Percentiles rank a stretch among this genome's conserved stretches.
phyloP scores from a whole-genome alignment of 2,329 filamentous ascomycete species.

The Cladophialophora immunda region DNA sequence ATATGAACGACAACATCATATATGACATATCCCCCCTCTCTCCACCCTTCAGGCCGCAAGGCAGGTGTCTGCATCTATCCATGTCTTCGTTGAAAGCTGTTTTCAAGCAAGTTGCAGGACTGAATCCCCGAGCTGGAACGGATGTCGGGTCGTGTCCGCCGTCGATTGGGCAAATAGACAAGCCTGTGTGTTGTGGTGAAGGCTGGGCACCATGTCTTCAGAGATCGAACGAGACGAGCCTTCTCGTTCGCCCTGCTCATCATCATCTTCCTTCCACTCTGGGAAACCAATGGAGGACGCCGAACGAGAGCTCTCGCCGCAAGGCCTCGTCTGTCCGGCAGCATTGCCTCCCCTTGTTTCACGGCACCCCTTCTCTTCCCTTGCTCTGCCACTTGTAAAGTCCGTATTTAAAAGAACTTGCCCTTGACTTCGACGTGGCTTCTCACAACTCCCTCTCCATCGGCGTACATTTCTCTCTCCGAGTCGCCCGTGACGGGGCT shows the following conservation, averaged over 20 bases:
- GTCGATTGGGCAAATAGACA: background rate
- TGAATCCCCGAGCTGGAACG: background rate
- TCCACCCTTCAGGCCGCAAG: background rate
- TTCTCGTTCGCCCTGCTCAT: background rate
- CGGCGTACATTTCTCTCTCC: conserved; percentile 30
- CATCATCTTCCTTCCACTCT: background rate
- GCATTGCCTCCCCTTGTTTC: background rate
- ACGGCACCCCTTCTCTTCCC: background rate
- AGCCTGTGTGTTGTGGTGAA: conserved; percentile 6
- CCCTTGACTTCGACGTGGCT: conserved; percentile 37
- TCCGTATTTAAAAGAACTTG: conserved; percentile 39
- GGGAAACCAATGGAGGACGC: background rate
- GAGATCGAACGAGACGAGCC: background rate
- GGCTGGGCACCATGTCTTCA: background rate
- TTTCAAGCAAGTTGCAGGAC: background rate
- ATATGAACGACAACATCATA: background rate
- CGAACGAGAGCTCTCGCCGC: too few relatives aligned
- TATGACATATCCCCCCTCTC: background rate
- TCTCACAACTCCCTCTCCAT: conserved; percentile 39
- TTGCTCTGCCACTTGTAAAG: background rate
- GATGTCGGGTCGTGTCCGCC: background rate
- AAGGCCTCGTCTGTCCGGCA: background rate
- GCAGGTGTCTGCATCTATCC: background rate
- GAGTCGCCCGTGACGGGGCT: conserved; percentile 10
- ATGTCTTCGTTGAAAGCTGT: background rate